Evolutionary conservation across 768 basidiomycete genomes (phyloP).

Genomic region (Tremella yokohamensis): DNA sequence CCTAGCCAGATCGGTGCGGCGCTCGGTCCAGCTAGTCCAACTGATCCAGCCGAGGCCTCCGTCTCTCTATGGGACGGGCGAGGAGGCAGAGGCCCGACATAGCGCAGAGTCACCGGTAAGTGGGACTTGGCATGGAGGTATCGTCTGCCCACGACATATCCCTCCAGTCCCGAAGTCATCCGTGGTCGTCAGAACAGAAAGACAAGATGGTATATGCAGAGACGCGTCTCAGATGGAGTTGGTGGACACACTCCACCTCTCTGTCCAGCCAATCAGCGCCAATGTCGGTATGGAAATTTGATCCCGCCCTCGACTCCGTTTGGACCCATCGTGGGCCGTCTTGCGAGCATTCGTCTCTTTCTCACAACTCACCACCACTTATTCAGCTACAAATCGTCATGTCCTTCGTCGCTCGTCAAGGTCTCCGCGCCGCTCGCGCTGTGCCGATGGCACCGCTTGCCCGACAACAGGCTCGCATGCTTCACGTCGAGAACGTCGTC

Average conservation of each 20-base stretch:
- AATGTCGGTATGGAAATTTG: not conserved
- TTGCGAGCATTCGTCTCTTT: not conserved
- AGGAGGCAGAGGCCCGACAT: constrained; percentile 35
- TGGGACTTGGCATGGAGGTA: constrained; percentile 35
- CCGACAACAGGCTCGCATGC: constrained; percentile 30
- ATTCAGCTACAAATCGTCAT: constrained; percentile 17
- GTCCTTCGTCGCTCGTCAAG: constrained; percentile 41
- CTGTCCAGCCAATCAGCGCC: not conserved
- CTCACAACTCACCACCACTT: not conserved
- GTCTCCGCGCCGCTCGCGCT: constrained; percentile 29
- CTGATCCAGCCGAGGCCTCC: not conserved
- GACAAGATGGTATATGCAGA: not conserved
- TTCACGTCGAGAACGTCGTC: constrained; percentile 49
- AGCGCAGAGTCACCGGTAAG: constrained; percentile 34
- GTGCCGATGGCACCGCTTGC: constrained; percentile 13
- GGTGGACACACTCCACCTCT: not conserved
- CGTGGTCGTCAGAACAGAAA: not conserved
- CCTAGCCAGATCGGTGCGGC: constrained; percentile 68
- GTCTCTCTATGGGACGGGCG: not conserved
- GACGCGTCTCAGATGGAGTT: not conserved
- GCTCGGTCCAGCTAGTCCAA: not conserved
- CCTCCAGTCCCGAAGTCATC: not conserved
- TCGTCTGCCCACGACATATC: constrained; percentile 19
- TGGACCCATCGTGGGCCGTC: not conserved
- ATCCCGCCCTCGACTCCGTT: constrained; percentile 1